These are phyloP conservation scores for Paraphoma sp. DNA, from an alignment of 2,329 filamentous ascomycete genomes.

Conservation along the genomic window DNA sequence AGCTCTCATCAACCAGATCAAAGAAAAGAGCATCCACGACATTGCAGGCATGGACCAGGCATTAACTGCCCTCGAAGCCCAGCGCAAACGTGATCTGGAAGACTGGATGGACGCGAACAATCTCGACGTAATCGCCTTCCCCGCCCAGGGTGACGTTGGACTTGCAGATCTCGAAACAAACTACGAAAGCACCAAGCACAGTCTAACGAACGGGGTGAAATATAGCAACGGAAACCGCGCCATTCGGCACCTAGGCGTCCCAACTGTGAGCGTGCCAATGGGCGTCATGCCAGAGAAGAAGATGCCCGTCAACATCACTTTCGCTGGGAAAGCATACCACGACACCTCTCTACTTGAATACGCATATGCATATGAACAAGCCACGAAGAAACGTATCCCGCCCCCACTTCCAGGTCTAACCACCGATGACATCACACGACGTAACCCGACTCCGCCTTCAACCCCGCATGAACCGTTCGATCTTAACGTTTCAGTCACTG, in stretches of 20 bases:
- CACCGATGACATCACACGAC: constrained; percentile 15
- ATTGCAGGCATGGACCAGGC: constrained; percentile 53
- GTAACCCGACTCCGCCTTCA: neutral
- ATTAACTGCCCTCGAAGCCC: constrained; percentile 55
- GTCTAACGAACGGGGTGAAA: constrained; percentile 58
- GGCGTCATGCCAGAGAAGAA: constrained; percentile 53
- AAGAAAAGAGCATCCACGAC: constrained; percentile 48
- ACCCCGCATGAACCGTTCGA: neutral
- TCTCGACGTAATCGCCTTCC: constrained; percentile 58
- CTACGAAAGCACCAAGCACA: constrained; percentile 39
- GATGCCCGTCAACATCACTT: constrained; percentile 63
- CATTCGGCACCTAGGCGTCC: constrained; percentile 62
- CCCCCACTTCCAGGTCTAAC: constrained; percentile 16
- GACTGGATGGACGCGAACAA: constrained; percentile 55
- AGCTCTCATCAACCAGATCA: constrained; percentile 30
- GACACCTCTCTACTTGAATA: constrained; percentile 47
- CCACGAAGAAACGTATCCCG: constrained; percentile 14
- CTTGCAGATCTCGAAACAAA: constrained; percentile 56
- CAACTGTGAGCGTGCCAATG: constrained; percentile 62
- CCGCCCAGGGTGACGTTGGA: constrained; percentile 59
- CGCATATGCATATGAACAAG: constrained; percentile 31
- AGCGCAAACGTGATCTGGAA: constrained; percentile 58
- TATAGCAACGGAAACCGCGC: constrained; percentile 63
- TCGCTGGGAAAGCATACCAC: constrained; percentile 57
- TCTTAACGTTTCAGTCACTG: neutral